Percentiles rank a stretch among this genome's conserved stretches.
These are phyloP conservation scores for Aurifilum marmelostoma DNA, from an alignment of 2,329 filamentous ascomycete species.

Conservation along the genomic window DNA sequence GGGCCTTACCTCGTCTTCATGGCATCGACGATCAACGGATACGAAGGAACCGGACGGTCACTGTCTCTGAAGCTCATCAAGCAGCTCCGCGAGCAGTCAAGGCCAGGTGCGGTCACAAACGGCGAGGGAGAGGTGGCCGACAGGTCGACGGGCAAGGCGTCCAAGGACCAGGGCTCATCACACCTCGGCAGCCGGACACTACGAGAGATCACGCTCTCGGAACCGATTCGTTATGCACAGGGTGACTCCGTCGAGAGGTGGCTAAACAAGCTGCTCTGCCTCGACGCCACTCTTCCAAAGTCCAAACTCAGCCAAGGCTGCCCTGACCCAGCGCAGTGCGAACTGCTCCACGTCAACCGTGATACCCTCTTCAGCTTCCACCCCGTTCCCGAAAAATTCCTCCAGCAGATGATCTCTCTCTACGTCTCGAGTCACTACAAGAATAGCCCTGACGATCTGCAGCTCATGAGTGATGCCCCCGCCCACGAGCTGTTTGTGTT, in stretches of 20 bases:
- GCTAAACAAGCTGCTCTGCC: constrained; percentile 90
- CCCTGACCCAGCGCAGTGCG: constrained; percentile 88
- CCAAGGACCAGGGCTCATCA: constrained; percentile 64
- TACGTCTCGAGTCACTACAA: constrained; percentile 99
- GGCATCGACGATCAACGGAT: constrained; percentile 98
- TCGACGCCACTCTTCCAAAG: constrained; percentile 87
- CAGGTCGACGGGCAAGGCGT: constrained; percentile 73
- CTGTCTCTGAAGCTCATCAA: constrained; percentile 96
- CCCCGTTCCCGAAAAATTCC: constrained; percentile 92
- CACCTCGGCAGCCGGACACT: constrained; percentile 72
- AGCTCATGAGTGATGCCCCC: constrained; percentile 96
- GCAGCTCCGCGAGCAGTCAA: constrained; percentile 90
- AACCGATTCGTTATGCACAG: constrained; percentile 92
- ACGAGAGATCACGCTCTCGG: constrained; percentile 87
- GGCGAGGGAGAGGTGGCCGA: constrained; percentile 72
- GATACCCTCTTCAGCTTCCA: constrained; percentile 99
- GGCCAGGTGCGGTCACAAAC: constrained; percentile 59
- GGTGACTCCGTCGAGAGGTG: constrained; percentile 94
- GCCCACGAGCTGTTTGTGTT: constrained; percentile 96
- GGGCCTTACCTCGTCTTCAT: constrained; percentile 98
- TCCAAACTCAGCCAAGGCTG: constrained; percentile 76
- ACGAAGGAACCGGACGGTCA: constrained; percentile 94
- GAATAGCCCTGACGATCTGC: constrained; percentile 96
- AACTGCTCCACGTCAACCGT: constrained; percentile 91
- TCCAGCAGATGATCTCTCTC: constrained; percentile 97